These are phyloP conservation scores for Isabelozyma pseudorhagii DNA, from an alignment of 805 yeast genomes.

Conservation along the genomic window DNA sequence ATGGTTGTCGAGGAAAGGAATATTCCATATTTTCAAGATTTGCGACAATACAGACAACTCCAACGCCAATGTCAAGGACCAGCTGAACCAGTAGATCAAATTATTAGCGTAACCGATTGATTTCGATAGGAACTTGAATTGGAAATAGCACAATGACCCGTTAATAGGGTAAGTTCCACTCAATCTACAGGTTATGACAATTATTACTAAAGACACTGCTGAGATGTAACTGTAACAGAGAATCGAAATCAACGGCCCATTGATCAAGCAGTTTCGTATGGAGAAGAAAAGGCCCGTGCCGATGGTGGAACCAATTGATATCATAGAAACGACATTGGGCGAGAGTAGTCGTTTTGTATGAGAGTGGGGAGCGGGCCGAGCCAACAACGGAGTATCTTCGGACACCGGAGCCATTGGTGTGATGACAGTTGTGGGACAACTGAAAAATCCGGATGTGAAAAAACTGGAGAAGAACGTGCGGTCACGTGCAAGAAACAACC, in stretches of 20 bases:
- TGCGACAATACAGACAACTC: slow-evolving; percentile 14
- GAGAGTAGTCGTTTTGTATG: not conserved
- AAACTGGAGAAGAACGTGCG: too few species aligned
- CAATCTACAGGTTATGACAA: slow-evolving; percentile 16
- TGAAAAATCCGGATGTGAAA: not conserved
- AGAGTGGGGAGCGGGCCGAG: not conserved
- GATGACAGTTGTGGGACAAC: not conserved
- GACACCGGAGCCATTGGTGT: not conserved
- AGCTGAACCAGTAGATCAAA: slow-evolving; percentile 20
- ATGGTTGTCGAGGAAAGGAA: slow-evolving; percentile 1
- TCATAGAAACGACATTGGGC: slow-evolving; percentile 10
- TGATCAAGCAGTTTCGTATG: slow-evolving; percentile 7
- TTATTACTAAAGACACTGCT: slow-evolving; percentile 15
- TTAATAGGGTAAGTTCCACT: slow-evolving; percentile 14
- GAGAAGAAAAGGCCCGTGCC: slow-evolving; percentile 21
- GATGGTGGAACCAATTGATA: slow-evolving; percentile 20
- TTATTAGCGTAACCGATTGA: slow-evolving; percentile 15
- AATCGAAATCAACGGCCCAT: slow-evolving; percentile 17
- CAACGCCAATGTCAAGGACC: slow-evolving; percentile 22
- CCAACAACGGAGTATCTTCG: not conserved
- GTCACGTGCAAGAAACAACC: too few species aligned
- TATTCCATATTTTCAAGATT: not conserved
- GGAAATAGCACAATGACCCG: slow-evolving; percentile 18
- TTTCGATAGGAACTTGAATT: slow-evolving; percentile 12
- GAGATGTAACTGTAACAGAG: slow-evolving; percentile 15